Base-by-base conservation (phyloP, 106 monocot genomes). In the Acorus gramineus region DNA sequence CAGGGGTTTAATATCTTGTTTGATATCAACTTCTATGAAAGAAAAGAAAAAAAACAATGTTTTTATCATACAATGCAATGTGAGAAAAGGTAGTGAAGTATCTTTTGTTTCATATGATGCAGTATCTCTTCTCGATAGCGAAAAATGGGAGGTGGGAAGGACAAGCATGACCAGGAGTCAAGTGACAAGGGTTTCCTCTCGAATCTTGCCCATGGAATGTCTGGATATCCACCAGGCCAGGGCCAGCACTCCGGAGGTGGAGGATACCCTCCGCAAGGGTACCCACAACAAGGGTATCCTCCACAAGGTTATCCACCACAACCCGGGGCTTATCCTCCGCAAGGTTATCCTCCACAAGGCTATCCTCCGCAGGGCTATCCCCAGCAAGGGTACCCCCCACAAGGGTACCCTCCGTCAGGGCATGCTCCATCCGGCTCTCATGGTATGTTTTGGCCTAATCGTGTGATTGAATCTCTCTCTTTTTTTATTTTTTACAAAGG, bases 151-250 rank as follows among this genome's bases (percentile, higher is more conserved):
- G 79, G 75, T 60, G 79, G 71, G 44, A 73, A 74, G 57, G 63
- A 72, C 47, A 72, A 66, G 9, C 71, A 57, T 13, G 68, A 65
- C n/a, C 54, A 65, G 44, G 81, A 82, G 9, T 66, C 61, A 46
- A 77, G 57, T 48, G 81, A 85, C 52, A 81, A 66, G 62, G 85
- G 85, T 46, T 50, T 81, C 3, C 63, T 81, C n/a, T 85, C 85
- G 14, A 75, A 72, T 63, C 42, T 85, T 7, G 71, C 73, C 3
- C 69, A 78, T 54, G 81, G 81, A 50, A 10, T 70, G 12, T 68
- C 68, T 11, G 78, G 71, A 67, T 71, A 82, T 57, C 42, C 63
- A 11, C 72, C 57, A 0, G 80, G 82, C 53, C 52, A 81, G 0
- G 28, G 28, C 28, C 28, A 28, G 0, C 28, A 28, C 28, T 28